Percentiles rank a stretch among this genome's conserved stretches.
phyloP scores from a whole-genome alignment of 208 protist genomes.

The Tetramitus jugosus region DNA sequence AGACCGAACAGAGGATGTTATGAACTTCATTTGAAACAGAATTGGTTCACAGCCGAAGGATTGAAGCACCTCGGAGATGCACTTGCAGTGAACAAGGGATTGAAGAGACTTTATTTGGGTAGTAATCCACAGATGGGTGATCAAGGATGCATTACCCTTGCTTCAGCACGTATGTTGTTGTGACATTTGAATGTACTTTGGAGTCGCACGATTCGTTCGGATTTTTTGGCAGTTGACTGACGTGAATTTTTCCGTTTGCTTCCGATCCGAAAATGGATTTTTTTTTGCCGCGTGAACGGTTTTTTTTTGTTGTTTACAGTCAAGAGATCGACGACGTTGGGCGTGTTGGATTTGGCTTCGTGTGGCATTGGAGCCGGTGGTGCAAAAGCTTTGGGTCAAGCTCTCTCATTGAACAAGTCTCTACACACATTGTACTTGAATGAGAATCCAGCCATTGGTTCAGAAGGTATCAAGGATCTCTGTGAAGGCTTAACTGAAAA shows the following conservation, averaged over 20 bases:
- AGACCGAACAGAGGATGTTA: neutral
- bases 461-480: neutral
- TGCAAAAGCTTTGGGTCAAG: neutral
- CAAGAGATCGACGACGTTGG: neutral
- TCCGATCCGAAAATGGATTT: too few relatives aligned
- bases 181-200: neutral
- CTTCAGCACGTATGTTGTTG: too few relatives aligned
- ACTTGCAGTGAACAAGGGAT: neutral
- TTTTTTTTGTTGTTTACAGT: too few relatives aligned
- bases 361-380: neutral
- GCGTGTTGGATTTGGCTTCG: slow-evolving; percentile 2
- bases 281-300: too few relatives aligned
- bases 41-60: neutral
- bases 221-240: neutral
- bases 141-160: neutral
- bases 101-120: slow-evolving; percentile 15
- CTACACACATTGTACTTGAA: slow-evolving; percentile 16
- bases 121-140: slow-evolving; percentile 1
- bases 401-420: slow-evolving; percentile 3
- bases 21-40: neutral
- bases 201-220: neutral
- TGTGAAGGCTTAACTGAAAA: neutral
- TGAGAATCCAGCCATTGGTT: neutral
- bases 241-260: neutral
- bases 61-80: neutral